Evolutionary conservation across 495 filamentous ascomycete species (phyloP).

Genomic region (Neurospora sp.): DNA sequence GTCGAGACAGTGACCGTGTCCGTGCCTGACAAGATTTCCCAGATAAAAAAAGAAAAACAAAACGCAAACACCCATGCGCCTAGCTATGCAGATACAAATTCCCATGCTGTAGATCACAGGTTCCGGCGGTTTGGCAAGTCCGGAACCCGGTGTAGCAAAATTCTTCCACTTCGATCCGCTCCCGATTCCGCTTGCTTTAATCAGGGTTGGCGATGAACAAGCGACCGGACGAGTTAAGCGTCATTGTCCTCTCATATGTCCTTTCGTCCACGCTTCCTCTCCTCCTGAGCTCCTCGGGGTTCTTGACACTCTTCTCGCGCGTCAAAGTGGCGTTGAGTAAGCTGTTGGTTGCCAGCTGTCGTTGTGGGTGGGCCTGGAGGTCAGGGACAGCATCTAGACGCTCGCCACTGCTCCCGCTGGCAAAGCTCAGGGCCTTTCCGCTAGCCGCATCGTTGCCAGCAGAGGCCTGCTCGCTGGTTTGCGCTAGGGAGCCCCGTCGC

Average conservation of each 20-base stretch:
- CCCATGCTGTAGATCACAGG: background rate
- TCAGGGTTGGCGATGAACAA: slow-evolving; percentile 96
- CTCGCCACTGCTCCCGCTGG: slow-evolving; percentile 45
- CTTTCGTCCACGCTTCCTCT: slow-evolving; percentile 92
- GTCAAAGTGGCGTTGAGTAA: slow-evolving; percentile 41
- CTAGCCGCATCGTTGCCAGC: slow-evolving; percentile 34
- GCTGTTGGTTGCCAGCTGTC: slow-evolving; percentile 41
- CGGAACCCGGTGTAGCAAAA: background rate
- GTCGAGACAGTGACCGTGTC: background rate
- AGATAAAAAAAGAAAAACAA: background rate
- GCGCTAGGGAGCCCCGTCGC: slow-evolving; percentile 33
- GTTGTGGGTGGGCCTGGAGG: slow-evolving; percentile 23
- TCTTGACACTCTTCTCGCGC: slow-evolving; percentile 56
- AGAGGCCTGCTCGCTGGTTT: slow-evolving; percentile 21
- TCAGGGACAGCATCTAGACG: slow-evolving; percentile 41
- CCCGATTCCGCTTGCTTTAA: slow-evolving; percentile 21
- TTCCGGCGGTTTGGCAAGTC: background rate
- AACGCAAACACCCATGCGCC: background rate
- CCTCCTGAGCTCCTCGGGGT: slow-evolving; percentile 64
- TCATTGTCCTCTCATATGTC: slow-evolving; percentile 87
- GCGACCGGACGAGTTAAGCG: slow-evolving; percentile 55
- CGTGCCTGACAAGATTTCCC: background rate
- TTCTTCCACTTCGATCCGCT: background rate
- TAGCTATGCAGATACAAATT: background rate
- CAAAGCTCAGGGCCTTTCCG: slow-evolving; percentile 35